Conservation (phyloP, 306 rosid genomes). For the Boehmeria nivea region DNA sequence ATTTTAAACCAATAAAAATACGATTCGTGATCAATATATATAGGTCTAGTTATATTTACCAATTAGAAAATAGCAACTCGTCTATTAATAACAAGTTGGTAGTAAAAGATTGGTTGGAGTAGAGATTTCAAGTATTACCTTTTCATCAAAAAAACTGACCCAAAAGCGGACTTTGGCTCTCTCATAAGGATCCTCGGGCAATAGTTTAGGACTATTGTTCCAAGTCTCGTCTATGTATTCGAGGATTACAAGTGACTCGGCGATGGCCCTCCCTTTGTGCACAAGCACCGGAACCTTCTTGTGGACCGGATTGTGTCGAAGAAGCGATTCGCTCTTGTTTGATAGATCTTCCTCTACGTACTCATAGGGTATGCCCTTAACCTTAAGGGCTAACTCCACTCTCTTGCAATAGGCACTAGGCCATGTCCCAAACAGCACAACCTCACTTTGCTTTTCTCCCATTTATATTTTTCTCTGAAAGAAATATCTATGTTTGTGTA, state of each 20-base stretch:
- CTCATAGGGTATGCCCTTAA: neutral
- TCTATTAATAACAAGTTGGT: too few species aligned
- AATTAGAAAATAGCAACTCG: too few species aligned
- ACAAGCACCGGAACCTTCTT: neutral
- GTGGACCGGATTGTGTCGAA: neutral
- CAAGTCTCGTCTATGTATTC: conserved; percentile 41
- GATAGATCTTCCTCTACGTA: neutral
- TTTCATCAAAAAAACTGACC: conserved; percentile 25
- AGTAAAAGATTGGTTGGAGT: too few species aligned
- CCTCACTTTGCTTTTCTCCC: conserved; percentile 28
- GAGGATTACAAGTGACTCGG: conserved; percentile 19
- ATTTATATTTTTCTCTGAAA: neutral
- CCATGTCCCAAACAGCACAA: conserved; percentile 32
- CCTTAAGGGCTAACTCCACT: conserved; percentile 7
- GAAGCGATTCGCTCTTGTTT: neutral
- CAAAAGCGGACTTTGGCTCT: conserved; percentile 40
- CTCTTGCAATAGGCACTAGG: neutral
- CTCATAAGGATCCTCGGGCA: conserved; percentile 32
- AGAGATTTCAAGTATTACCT: neutral
- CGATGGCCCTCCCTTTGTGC: neutral
- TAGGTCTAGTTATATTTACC: too few species aligned
- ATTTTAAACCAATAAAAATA: too few species aligned
- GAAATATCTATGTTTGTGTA: neutral
- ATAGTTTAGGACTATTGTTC: conserved; percentile 26
- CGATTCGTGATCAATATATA: too few species aligned